Evolutionary conservation across 1,139 yeast genomes (phyloP).

Genomic region (Debaryomyces robertsiae): DNA sequence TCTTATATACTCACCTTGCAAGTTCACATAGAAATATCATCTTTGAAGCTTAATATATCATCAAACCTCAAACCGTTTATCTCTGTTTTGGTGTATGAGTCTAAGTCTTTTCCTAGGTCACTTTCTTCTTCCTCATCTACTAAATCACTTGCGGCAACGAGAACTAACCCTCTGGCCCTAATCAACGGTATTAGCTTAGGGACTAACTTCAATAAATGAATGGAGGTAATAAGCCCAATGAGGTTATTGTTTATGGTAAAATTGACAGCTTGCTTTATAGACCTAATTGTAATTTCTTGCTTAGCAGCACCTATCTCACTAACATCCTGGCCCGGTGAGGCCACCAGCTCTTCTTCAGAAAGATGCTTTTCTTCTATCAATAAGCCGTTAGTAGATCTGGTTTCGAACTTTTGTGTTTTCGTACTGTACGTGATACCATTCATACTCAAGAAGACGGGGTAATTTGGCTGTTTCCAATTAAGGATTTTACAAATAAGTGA

Average conservation of each 20-base stretch:
- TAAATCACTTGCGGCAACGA: slow-evolving; percentile 65
- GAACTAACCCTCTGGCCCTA: slow-evolving; percentile 76
- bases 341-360: slow-evolving; percentile 1
- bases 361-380: slow-evolving; percentile 25
- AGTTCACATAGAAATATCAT: slow-evolving; percentile 63
- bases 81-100: slow-evolving; percentile 52
- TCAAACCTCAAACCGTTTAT: slow-evolving; percentile 75
- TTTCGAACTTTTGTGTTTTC: slow-evolving; percentile 33
- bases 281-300: slow-evolving; percentile 47
- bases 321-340: slow-evolving; percentile 10
- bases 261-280: slow-evolving; percentile 52
- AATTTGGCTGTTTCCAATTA: slow-evolving; percentile 98
- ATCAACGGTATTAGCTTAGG: slow-evolving; percentile 78
- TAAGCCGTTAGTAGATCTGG: slow-evolving; percentile 47
- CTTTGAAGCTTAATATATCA: slow-evolving; percentile 69
- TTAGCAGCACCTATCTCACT: slow-evolving; percentile 25
- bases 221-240: slow-evolving; percentile 79
- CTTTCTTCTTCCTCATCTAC: slow-evolving; percentile 34
- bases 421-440: slow-evolving; percentile 57
- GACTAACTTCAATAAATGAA: slow-evolving; percentile 67
- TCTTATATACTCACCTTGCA: not conserved
- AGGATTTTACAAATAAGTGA: slow-evolving; percentile 87
- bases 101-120: slow-evolving; percentile 38
- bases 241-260: slow-evolving; percentile 83
- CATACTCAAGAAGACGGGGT: slow-evolving; percentile 87